Conservation (phyloP, 2,329 filamentous ascomycete genomes). For the Geosmithia flava region DNA sequence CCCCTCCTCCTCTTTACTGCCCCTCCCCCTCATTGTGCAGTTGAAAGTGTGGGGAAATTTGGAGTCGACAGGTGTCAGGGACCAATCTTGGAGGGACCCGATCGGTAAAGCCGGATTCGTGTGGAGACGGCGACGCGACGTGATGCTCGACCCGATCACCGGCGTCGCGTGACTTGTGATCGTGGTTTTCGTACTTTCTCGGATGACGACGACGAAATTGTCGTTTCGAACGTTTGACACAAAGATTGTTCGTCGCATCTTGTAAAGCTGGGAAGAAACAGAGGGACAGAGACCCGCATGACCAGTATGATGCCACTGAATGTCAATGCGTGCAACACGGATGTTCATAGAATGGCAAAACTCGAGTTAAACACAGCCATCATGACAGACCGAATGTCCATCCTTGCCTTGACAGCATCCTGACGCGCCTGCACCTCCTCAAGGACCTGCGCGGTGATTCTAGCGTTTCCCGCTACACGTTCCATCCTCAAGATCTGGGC, state of each 20-base stretch:
- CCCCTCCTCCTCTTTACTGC: background rate
- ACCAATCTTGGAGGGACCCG: background rate
- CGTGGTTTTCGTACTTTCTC: too few relatives aligned
- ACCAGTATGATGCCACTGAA: background rate
- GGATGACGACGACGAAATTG: background rate
- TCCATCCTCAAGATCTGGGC: slow-evolving; percentile 34
- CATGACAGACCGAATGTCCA: slow-evolving; percentile 33
- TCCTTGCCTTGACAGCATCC: slow-evolving; percentile 22
- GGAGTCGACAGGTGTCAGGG: background rate
- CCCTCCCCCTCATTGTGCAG: background rate
- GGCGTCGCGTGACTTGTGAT: background rate
- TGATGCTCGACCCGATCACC: background rate
- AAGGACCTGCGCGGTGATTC: slow-evolving; percentile 31
- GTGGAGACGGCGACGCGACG: background rate
- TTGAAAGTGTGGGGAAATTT: background rate
- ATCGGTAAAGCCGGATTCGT: background rate
- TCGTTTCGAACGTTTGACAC: too few relatives aligned
- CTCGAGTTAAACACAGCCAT: slow-evolving; percentile 35
- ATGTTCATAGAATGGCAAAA: slow-evolving; percentile 36
- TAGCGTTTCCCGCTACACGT: slow-evolving; percentile 27
- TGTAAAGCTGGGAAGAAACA: too few relatives aligned
- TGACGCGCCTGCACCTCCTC: slow-evolving; percentile 31
- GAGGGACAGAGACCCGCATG: background rate
- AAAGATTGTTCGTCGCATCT: too few relatives aligned
- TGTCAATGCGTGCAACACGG: background rate